Base-by-base conservation (phyloP, 2,329 filamentous ascomycete genomes). In the Didymella arachidicola region DNA sequence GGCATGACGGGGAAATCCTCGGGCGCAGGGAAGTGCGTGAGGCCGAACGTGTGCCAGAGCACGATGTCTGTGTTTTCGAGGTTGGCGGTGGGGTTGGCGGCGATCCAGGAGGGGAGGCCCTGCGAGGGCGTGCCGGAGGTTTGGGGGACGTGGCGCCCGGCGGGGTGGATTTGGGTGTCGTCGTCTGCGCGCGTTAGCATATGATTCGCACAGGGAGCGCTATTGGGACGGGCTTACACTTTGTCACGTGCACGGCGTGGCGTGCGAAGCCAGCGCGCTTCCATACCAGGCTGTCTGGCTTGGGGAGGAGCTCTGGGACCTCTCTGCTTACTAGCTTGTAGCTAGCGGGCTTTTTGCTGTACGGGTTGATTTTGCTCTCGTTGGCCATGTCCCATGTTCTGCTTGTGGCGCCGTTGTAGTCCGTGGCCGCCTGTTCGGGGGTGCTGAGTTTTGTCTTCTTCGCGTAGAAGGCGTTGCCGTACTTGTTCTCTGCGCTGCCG, bases 1-100 rank as follows among this genome's bases (percentile, higher is more conserved):
- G 92, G 92, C 93, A 97, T 97, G 67, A 97, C 83, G 29, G 93
- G 93, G 81, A 92, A 97, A 77, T 97, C 93, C 74, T 97, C 93
- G 0, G 93, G 92, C 0, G 90, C 82, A 0, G 93, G 93, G 81
- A 97, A 94, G 75, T 97, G 93, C 0, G 90, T 94, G 34, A 97
- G 83, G 34, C 93, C 93, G 71, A 97, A 97, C 0, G 92, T 96
- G 79, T 97, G 93, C 93, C 93, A 97, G 16, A 97, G 84, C 1
- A 97, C 93, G 29, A 97, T 80, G 73, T 97, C 91, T 0, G 88
- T 91, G 80, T 97, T 90, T 54, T 90, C 90, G 65, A 96, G 87
- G 26, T 81, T 84, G 57, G 85, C 86, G 44, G 79, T 80, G 12
- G 90, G 87, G 60, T 92, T 86, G 25, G 86, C 87, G 18, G 81